Percentiles rank a stretch among this genome's conserved stretches.
Conservation (phyloP, 495 filamentous ascomycete species). For the Parachaetomium inaequale region DNA sequence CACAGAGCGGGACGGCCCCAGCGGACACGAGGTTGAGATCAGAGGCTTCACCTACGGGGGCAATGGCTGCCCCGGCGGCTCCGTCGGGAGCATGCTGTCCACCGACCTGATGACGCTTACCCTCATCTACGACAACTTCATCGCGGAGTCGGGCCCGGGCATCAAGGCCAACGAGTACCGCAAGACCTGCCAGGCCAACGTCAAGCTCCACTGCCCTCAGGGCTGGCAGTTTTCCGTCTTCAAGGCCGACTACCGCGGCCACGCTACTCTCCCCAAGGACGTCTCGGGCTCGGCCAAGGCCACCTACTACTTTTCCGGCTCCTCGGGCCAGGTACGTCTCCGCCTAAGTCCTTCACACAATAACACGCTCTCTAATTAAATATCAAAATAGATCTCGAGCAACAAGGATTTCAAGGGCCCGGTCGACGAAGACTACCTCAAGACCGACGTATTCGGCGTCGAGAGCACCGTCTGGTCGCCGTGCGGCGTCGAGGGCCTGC, state of each 20-base stretch:
- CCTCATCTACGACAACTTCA: conserved; percentile 45
- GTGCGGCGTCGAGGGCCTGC: conserved; percentile 37
- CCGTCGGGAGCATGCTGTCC: conserved; percentile 40
- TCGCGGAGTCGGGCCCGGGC: conserved; percentile 43
- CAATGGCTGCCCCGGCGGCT: conserved; percentile 47
- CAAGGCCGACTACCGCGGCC: conserved; percentile 50
- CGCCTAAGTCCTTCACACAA: too few species aligned
- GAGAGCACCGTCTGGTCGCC: conserved; percentile 43
- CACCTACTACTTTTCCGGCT: conserved; percentile 51
- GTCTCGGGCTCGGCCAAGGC: conserved; percentile 46
- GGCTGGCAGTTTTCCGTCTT: conserved; percentile 53
- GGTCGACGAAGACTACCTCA: conserved; percentile 36
- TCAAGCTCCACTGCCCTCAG: conserved; percentile 47
- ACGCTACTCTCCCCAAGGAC: conserved; percentile 40
- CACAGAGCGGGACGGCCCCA: too few species aligned
- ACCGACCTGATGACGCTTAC: conserved; percentile 44
- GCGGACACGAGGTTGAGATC: too few species aligned
- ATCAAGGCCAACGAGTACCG: conserved; percentile 37
- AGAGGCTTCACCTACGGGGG: conserved; percentile 44
- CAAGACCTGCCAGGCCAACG: conserved; percentile 51
- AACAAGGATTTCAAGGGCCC: conserved; percentile 37
- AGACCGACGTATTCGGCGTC: conserved; percentile 36
- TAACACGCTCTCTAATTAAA: too few species aligned
- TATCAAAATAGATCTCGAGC: conserved; percentile 28
- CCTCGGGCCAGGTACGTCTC: conserved; percentile 26